Evolutionary conservation across 768 basidiomycete species (phyloP).

Genomic region (Podaxis sp.): DNA sequence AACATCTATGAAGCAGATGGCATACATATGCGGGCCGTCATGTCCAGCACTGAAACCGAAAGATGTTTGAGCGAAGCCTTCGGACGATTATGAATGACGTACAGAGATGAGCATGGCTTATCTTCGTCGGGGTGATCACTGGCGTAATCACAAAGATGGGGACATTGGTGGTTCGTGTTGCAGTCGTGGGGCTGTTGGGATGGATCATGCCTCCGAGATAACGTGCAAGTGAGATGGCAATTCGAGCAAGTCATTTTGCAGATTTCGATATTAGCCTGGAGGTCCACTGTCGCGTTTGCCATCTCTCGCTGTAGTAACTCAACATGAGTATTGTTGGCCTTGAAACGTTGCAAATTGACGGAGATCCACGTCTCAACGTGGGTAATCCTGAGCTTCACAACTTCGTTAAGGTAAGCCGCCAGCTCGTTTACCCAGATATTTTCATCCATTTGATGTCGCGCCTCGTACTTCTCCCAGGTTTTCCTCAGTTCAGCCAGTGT

Average conservation of each 20-base stretch:
- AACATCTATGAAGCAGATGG: neutral
- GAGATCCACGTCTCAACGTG: conserved; percentile 54
- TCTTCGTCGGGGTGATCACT: conserved; percentile 32
- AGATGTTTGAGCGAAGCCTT: neutral
- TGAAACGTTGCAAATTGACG: conserved; percentile 49
- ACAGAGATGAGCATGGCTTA: conserved; percentile 47
- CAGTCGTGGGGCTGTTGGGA: conserved; percentile 45
- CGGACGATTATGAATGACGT: neutral
- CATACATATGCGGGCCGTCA: conserved; percentile 52
- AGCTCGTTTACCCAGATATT: conserved; percentile 41
- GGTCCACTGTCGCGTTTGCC: conserved; percentile 41
- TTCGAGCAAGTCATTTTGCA: conserved; percentile 47
- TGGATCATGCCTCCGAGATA: conserved; percentile 42
- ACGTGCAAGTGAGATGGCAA: conserved; percentile 53
- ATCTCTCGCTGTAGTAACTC: conserved; percentile 44
- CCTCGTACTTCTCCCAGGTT: conserved; percentile 29
- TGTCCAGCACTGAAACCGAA: conserved; percentile 50
- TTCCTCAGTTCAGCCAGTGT: conserved; percentile 23
- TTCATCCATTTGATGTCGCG: conserved; percentile 38
- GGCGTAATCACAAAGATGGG: conserved; percentile 41
- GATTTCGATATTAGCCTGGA: conserved; percentile 45
- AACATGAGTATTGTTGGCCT: conserved; percentile 41
- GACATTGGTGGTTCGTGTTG: conserved; percentile 47
- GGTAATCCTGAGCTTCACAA: conserved; percentile 42
- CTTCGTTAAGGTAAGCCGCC: conserved; percentile 33